A percentile compares a stretch with the other conserved stretches of the same genome.
phyloP scores from a whole-genome alignment of 495 filamentous ascomycete genomes.

The Penicillium parvum region DNA sequence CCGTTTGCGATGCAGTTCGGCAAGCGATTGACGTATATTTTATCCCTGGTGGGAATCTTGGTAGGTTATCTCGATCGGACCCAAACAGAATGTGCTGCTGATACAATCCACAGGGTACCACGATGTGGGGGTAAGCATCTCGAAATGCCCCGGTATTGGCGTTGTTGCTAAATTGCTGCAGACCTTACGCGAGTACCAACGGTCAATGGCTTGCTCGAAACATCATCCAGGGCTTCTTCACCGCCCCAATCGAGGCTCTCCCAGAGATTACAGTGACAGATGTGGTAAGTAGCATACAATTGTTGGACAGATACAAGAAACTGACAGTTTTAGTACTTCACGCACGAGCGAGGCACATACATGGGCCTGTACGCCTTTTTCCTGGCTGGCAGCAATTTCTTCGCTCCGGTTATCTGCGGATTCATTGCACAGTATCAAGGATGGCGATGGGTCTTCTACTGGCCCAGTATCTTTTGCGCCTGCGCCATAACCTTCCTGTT shows the following conservation, averaged over 20 bases:
- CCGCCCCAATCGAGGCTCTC: slow-evolving; percentile 59
- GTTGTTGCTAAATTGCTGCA: too few relatives aligned
- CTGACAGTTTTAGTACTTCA: slow-evolving; percentile 47
- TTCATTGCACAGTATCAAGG: slow-evolving; percentile 64
- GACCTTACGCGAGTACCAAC: slow-evolving; percentile 42
- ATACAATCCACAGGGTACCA: slow-evolving; percentile 25
- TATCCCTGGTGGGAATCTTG: slow-evolving; percentile 53
- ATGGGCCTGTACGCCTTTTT: slow-evolving; percentile 62
- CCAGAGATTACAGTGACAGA: slow-evolving; percentile 60
- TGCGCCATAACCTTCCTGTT: slow-evolving; percentile 55
- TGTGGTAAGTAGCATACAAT: slow-evolving; percentile 33
- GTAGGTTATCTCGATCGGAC: slow-evolving; percentile 19
- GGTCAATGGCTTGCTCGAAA: slow-evolving; percentile 63
- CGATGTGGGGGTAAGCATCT: slow-evolving; percentile 47
- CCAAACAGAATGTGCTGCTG: neutral
- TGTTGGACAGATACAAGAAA: neutral
- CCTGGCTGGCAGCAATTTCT: slow-evolving; percentile 59
- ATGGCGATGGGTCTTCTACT: slow-evolving; percentile 62
- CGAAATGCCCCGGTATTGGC: too few relatives aligned
- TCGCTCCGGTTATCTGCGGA: slow-evolving; percentile 61
- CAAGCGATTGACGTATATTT: slow-evolving; percentile 58
- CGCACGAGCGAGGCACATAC: slow-evolving; percentile 60
- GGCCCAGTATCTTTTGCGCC: slow-evolving; percentile 58
- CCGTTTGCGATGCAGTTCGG: slow-evolving; percentile 63
- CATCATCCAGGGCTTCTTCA: slow-evolving; percentile 60